Evolutionary conservation across 148 eudicot species (phyloP).

Genomic region (Vaccinium corymbosum): DNA sequence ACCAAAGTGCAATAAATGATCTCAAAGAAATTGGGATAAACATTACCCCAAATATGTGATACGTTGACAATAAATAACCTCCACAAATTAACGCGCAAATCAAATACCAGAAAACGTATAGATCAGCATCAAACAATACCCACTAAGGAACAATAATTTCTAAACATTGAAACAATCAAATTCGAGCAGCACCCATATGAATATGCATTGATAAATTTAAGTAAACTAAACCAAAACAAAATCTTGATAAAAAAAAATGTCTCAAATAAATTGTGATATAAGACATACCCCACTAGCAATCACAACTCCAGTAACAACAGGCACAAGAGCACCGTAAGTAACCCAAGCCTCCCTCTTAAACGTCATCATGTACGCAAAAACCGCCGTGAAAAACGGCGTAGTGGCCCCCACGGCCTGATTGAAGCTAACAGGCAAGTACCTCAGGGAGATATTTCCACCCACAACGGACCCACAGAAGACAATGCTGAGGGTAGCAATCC

Average conservation of each 20-base stretch:
- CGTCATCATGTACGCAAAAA: slow-evolving; percentile 83
- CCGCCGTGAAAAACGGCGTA: slow-evolving; percentile 93
- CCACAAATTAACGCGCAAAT: too few relatives aligned
- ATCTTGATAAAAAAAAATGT: too few relatives aligned
- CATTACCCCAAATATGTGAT: too few relatives aligned
- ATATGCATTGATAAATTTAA: not conserved
- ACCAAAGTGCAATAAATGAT: not conserved
- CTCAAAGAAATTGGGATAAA: not conserved
- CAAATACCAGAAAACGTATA: too few relatives aligned
- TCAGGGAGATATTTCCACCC: slow-evolving; percentile 81
- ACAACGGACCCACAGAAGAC: slow-evolving; percentile 94
- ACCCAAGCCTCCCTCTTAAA: slow-evolving; percentile 81
- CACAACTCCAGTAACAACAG: slow-evolving; percentile 93
- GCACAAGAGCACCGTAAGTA: slow-evolving; percentile 77
- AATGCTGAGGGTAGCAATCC: slow-evolving; percentile 62
- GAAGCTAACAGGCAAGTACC: slow-evolving; percentile 77
- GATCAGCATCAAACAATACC: too few relatives aligned
- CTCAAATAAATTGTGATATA: not conserved
- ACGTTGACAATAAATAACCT: too few relatives aligned
- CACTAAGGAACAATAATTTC: too few relatives aligned
- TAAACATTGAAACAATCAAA: too few relatives aligned
- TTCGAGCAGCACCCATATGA: too few relatives aligned
- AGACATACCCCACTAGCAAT: slow-evolving; percentile 91
- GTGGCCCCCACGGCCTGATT: slow-evolving; percentile 99
- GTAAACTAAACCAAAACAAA: not conserved